phyloP scores from a whole-genome alignment of 2,329 filamentous ascomycete genomes.

The Fusarium armeniacum region DNA sequence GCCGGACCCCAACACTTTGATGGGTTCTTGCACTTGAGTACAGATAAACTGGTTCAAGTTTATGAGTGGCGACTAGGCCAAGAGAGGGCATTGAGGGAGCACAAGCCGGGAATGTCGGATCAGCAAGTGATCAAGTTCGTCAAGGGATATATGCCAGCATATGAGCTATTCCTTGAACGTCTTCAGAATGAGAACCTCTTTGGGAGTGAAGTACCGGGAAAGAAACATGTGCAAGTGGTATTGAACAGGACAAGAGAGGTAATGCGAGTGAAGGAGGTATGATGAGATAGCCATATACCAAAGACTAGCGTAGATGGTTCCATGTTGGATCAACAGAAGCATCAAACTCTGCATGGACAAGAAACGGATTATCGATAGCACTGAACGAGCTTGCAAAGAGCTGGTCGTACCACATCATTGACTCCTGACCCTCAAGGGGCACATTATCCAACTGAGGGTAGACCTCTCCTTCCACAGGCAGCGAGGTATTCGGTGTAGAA shows the following conservation, averaged over 20 bases:
- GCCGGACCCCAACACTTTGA: conserved; percentile 42
- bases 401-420: conserved; percentile 55
- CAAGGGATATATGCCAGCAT: conserved; percentile 48
- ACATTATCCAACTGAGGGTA: conserved; percentile 20
- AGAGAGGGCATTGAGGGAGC: conserved; percentile 39
- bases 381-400: conserved; percentile 54
- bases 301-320: conserved; percentile 47
- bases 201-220: background rate
- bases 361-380: conserved; percentile 53
- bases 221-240: conserved; percentile 35
- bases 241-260: conserved; percentile 28
- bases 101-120: conserved; percentile 46
- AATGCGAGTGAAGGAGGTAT: conserved; percentile 28
- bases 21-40: conserved; percentile 45
- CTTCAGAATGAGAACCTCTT: conserved; percentile 43
- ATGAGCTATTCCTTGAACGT: conserved; percentile 44
- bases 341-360: conserved; percentile 53
- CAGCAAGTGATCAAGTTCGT: conserved; percentile 44
- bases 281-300: background rate
- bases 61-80: conserved; percentile 46
- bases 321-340: conserved; percentile 53
- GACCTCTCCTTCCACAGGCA: background rate
- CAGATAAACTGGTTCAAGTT: conserved; percentile 41
- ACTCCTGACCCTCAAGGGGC: conserved; percentile 52
- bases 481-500: background rate